These are phyloP conservation scores for Fusarium zealandicum DNA, from an alignment of 2,329 filamentous ascomycete genomes.

Conservation along the genomic window DNA sequence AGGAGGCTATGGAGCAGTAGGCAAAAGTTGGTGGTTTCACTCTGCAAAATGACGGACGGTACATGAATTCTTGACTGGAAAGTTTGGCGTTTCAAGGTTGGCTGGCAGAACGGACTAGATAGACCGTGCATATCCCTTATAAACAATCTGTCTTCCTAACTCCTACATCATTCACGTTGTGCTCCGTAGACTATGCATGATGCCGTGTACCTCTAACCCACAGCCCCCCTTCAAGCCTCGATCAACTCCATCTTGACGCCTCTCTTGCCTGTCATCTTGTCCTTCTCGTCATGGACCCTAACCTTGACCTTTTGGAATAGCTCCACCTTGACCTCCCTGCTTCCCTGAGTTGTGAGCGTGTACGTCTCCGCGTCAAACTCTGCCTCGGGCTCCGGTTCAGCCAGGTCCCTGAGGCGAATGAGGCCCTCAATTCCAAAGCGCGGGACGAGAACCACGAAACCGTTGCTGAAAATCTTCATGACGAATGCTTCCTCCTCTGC, in stretches of 20 bases:
- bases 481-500: conserved; percentile 91
- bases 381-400: conserved; percentile 77
- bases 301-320: conserved; percentile 93
- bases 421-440: conserved; percentile 94
- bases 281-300: conserved; percentile 88
- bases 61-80: conserved; percentile 41
- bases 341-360: conserved; percentile 68
- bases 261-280: conserved; percentile 94
- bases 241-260: conserved; percentile 81
- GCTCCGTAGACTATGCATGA: conserved; percentile 26
- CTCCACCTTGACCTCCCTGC: conserved; percentile 69
- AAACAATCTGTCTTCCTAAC: conserved; percentile 38
- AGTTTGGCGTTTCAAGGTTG: conserved; percentile 47
- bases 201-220: conserved; percentile 6
- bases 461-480: conserved; percentile 97
- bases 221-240: conserved; percentile 30
- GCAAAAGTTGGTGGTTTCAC: conserved; percentile 14
- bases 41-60: conserved; percentile 38
- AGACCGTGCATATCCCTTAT: conserved; percentile 42
- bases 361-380: conserved; percentile 89
- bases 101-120: conserved; percentile 43
- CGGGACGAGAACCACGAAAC: conserved; percentile 95
- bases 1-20: conserved; percentile 64
- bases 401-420: conserved; percentile 85
- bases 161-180: conserved; percentile 22